A percentile compares a stretch with the other conserved stretches of the same genome.
Evolutionary conservation across 805 yeast genomes (phyloP).

Genomic region (Saccharomycopsis amapae): DNA sequence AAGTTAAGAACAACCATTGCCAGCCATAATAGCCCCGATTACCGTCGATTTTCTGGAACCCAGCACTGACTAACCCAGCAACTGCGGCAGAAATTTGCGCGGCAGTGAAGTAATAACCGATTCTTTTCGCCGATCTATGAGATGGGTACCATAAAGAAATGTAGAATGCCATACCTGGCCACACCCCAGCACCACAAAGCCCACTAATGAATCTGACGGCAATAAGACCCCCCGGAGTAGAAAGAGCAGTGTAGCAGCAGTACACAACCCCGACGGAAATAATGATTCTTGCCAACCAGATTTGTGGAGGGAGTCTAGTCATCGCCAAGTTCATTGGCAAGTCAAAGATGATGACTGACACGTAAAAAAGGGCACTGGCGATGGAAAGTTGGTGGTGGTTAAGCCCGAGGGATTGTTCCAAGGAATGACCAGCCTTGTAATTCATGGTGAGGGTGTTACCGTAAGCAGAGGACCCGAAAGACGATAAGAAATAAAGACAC

Average conservation of each 20-base stretch:
- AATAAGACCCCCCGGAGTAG: constrained; percentile 51
- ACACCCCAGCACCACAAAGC: constrained; percentile 74
- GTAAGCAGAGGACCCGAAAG: constrained; percentile 71
- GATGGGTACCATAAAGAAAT: constrained; percentile 81
- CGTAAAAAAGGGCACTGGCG: constrained; percentile 76
- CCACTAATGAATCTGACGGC: constrained; percentile 72
- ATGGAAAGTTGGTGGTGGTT: constrained; percentile 54
- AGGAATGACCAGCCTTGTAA: constrained; percentile 50
- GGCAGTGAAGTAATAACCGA: constrained; percentile 87
- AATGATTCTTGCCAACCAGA: constrained; percentile 77
- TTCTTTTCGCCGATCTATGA: constrained; percentile 65
- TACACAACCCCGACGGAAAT: constrained; percentile 72
- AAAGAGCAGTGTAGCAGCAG: constrained; percentile 60
- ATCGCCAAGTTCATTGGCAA: constrained; percentile 81
- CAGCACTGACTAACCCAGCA: constrained; percentile 81
- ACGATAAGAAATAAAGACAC: constrained; percentile 69
- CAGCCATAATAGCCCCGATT: constrained; percentile 66
- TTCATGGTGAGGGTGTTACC: constrained; percentile 83
- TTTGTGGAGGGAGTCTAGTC: constrained; percentile 80
- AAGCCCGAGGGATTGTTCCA: constrained; percentile 43
- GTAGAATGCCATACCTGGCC: constrained; percentile 89
- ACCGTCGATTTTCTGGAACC: constrained; percentile 79
- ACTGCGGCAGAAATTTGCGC: constrained; percentile 89
- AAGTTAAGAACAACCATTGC: constrained; percentile 79
- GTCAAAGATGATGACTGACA: constrained; percentile 77